These are phyloP conservation scores for Nothopassalora personata DNA, from an alignment of 2,329 filamentous ascomycete species.

Conservation along the genomic window DNA sequence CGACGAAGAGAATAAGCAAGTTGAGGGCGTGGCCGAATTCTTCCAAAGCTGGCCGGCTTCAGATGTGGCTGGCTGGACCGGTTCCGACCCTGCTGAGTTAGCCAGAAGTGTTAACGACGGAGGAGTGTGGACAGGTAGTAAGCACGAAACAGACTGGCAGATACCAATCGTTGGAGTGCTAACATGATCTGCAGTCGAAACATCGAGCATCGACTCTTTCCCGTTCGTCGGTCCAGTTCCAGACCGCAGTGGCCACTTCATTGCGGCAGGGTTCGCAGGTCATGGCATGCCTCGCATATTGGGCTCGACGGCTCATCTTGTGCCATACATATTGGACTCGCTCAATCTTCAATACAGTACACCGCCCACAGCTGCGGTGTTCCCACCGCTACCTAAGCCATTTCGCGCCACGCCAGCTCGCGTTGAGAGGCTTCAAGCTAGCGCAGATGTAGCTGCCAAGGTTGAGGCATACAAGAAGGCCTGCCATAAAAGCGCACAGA, in stretches of 20 bases:
- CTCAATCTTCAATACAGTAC: conserved; percentile 19
- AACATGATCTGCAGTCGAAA: conserved; percentile 10
- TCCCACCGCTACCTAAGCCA: conserved; percentile 27
- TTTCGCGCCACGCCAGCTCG: conserved; percentile 29
- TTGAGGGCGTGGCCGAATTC: conserved; percentile 28
- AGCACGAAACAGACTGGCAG: conserved; percentile 7
- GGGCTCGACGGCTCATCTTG: conserved; percentile 28
- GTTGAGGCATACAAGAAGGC: conserved; percentile 12
- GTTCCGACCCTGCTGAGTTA: conserved; percentile 15
- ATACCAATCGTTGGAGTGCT: conserved; percentile 1
- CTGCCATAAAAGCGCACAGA: conserved; percentile 13
- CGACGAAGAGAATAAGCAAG: conserved; percentile 27
- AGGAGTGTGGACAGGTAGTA: conserved; percentile 29
- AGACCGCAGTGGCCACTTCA: conserved; percentile 22
- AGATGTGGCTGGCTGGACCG: conserved; percentile 26
- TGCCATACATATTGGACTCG: conserved; percentile 23
- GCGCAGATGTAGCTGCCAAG: conserved; percentile 11
- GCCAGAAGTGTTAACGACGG: conserved; percentile 22
- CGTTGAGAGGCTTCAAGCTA: conserved; percentile 19
- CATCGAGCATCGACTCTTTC: conserved; percentile 19
- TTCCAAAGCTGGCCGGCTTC: conserved; percentile 28
- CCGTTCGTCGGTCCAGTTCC: conserved; percentile 28
- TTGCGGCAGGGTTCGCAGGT: conserved; percentile 27
- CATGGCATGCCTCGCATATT: conserved; percentile 34
- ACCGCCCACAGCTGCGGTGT: conserved; percentile 18